phyloP scores from a whole-genome alignment of 2,329 filamentous ascomycete genomes.

The Penicillium sp. region DNA sequence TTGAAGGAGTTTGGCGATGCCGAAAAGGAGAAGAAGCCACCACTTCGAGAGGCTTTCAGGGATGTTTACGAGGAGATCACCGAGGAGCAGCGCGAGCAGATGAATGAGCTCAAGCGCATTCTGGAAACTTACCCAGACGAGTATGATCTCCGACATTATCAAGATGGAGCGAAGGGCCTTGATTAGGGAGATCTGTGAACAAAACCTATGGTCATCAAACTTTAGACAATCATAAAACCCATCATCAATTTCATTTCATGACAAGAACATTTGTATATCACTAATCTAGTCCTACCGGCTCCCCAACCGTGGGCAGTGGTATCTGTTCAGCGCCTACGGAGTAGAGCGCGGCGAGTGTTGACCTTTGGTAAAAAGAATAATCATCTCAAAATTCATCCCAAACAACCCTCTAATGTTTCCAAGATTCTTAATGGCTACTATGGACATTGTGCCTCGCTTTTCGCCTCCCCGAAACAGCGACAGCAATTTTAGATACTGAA shows the following conservation, averaged over 20 bases:
- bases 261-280: neutral
- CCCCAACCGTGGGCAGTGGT: too few species aligned
- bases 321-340: too few species aligned
- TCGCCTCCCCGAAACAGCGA: constrained; percentile 3
- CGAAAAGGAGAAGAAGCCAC: constrained; percentile 57
- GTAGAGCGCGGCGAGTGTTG: too few species aligned
- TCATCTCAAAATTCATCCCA: too few species aligned
- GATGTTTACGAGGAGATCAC: constrained; percentile 90
- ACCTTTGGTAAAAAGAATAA: too few species aligned
- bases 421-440: neutral
- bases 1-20: constrained; percentile 80
- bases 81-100: constrained; percentile 75
- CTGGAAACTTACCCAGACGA: constrained; percentile 86
- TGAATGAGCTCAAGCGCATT: constrained; percentile 72
- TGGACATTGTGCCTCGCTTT: neutral
- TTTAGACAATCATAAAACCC: neutral
- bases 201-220: constrained; percentile 40
- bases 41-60: constrained; percentile 65
- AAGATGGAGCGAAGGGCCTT: constrained; percentile 70
- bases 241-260: neutral
- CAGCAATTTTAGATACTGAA: constrained; percentile 12
- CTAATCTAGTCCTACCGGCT: too few species aligned
- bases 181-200: constrained; percentile 47
- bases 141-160: constrained; percentile 79
- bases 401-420: too few species aligned